Evolutionary conservation across 768 basidiomycete genomes (phyloP).

Genomic region (Pluteus cervinus): DNA sequence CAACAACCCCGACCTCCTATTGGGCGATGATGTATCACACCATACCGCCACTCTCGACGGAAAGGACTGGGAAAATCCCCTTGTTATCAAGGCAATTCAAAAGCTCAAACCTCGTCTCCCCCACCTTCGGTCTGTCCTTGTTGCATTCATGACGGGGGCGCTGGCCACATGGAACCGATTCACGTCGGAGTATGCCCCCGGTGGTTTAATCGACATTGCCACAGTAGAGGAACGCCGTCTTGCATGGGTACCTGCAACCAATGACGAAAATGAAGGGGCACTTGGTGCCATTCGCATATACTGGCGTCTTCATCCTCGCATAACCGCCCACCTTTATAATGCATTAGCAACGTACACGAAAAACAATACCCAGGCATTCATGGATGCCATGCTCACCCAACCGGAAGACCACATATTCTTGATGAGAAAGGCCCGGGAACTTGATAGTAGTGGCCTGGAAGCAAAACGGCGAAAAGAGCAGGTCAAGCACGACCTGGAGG

Average conservation of each 20-base stretch:
- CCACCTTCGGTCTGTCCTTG: conserved; percentile 10
- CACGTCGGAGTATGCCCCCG: conserved; percentile 19
- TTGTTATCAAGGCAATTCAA: conserved; percentile 13
- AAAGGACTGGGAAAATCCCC: conserved; percentile 15
- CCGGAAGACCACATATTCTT: too few relatives aligned
- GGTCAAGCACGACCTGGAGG: too few relatives aligned
- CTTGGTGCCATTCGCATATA: conserved; percentile 5
- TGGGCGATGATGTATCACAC: conserved; percentile 11
- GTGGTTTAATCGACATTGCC: conserved; percentile 8
- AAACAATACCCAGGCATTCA: too few relatives aligned
- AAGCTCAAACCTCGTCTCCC: conserved; percentile 10
- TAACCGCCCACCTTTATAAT: too few relatives aligned
- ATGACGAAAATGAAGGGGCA: conserved; percentile 8
- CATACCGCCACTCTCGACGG: conserved; percentile 17
- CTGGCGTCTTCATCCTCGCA: too few relatives aligned
- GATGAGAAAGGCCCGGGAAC: too few relatives aligned
- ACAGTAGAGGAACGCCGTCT: conserved; percentile 1
- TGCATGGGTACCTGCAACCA: conserved; percentile 10
- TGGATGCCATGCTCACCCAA: too few relatives aligned
- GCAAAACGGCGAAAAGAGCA: too few relatives aligned
- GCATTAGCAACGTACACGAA: too few relatives aligned
- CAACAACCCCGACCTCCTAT: conserved; percentile 13
- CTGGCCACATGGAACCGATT: conserved; percentile 20
- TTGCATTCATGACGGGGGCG: conserved; percentile 21
- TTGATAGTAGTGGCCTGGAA: too few relatives aligned